Conservation (phyloP, 2,329 filamentous ascomycete genomes). For the Remersonia thermophila region DNA sequence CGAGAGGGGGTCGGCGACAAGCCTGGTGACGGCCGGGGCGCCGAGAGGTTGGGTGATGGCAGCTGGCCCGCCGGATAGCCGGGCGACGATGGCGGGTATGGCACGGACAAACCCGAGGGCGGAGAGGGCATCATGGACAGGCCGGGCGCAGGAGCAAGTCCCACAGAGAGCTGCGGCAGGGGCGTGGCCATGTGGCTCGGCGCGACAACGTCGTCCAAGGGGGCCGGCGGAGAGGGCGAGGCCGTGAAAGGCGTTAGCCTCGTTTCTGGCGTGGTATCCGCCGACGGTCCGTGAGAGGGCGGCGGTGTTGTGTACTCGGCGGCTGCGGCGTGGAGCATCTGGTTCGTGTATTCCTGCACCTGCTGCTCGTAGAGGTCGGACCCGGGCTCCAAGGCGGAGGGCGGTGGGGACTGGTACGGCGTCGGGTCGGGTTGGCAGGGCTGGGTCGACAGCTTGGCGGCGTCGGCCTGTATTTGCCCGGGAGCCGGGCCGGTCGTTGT, state of each 20-base stretch:
- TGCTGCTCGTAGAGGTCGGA: slow-evolving; percentile 6
- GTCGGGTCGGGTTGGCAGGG: slow-evolving; percentile 9
- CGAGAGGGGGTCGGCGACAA: slow-evolving; percentile 10
- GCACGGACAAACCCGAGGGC: too few relatives aligned
- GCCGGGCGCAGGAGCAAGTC: too few relatives aligned
- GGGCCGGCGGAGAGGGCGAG: slow-evolving; percentile 17
- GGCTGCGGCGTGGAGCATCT: slow-evolving; percentile 17
- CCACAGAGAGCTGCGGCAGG: too few relatives aligned
- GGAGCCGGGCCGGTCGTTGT: neutral
- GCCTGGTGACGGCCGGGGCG: neutral
- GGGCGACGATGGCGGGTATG: neutral
- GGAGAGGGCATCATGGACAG: too few relatives aligned
- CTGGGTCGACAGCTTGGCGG: slow-evolving; percentile 2
- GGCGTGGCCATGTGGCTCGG: slow-evolving; percentile 1
- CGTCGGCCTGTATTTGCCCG: neutral
- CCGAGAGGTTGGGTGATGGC: slow-evolving; percentile 1
- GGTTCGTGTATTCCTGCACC: slow-evolving; percentile 5
- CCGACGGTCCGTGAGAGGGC: slow-evolving; percentile 28
- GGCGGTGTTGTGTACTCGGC: slow-evolving; percentile 33
- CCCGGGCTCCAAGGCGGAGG: slow-evolving; percentile 5
- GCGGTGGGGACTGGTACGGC: slow-evolving; percentile 7
- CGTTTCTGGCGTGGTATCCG: slow-evolving; percentile 35
- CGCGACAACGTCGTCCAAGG: slow-evolving; percentile 5
- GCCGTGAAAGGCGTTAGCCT: slow-evolving; percentile 23
- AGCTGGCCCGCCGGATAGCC: neutral